Evolutionary conservation across 2,329 filamentous ascomycete species (phyloP), one percentile per base, ranked within the genome.

Genomic region (Ambrosiella cleistominuta): DNA sequence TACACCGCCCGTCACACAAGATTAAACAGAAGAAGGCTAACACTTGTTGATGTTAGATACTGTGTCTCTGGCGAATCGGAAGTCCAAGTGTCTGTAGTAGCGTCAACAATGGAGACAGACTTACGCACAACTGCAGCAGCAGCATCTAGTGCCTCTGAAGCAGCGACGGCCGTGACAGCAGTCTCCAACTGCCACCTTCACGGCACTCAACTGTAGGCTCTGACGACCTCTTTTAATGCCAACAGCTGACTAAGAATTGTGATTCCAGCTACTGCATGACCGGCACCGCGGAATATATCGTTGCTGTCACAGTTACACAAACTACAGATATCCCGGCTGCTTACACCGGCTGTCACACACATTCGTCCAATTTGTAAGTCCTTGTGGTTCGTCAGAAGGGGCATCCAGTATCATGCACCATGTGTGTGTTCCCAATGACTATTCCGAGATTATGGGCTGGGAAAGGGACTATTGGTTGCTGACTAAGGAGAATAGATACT

Each of bases 341-440:
- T 56, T 86, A 81, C 64, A 85, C 81, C 0, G 79, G 69, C 57
- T 87, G 85, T 65, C 83, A 88, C 66, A 64, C 69, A 0, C 82
- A 87, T 67, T 81, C 71, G 13, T 64, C 67, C 2, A 73, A 81
- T 51, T 73, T 74, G 80, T 85, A 70, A 64, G 76, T 50, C 11
- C 8, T 38, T 38, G 3, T 42, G 11, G 44, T 2, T 8, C 11
- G 2, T 17, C 12, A 7, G 44, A 27, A 27, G 27, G 27, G 27
- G 4, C 27, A 27, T 27, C 27, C 27, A 5, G 27, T 27, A 5
- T 27, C 27, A 27, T 27, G 27, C 27, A 27, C 15, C 8, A 13
- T 49, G 9, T 40, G 13, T 37, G 27, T 27, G 8, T 8, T 44
- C 40, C 61, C 2, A 13, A 47, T 19, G 9, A 3, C 47, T 7